Percentiles rank a stretch among this genome's conserved stretches.
phyloP scores from a whole-genome alignment of 208 protist genomes.

The Leishmania tarentolae region DNA sequence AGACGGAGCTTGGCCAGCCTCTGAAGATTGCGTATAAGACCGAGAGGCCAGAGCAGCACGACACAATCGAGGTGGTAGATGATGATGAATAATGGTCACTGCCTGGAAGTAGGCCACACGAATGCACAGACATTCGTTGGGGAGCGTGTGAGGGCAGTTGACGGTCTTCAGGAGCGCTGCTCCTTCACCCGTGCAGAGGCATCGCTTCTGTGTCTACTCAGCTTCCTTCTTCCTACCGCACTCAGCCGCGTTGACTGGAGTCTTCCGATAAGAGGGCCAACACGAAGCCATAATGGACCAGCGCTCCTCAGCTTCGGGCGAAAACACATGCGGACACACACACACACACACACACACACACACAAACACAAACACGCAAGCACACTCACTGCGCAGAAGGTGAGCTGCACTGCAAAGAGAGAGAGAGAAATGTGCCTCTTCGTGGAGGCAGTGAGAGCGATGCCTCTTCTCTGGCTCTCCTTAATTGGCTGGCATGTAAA shows the following conservation, averaged over 20 bases:
- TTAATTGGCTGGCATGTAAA: neutral
- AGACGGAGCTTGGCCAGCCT: constrained; percentile 26
- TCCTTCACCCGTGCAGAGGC: neutral
- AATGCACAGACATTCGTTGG: neutral
- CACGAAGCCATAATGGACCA: neutral
- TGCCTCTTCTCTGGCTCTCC: neutral
- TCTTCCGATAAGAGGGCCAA: neutral
- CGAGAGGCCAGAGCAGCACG: neutral
- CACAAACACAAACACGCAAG: too few species aligned
- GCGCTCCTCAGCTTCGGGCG: neutral
- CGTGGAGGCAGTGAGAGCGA: neutral
- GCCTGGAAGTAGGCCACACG: neutral
- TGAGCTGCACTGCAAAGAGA: neutral
- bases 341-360: too few species aligned
- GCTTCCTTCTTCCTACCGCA: neutral
- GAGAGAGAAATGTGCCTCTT: neutral
- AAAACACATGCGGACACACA: neutral
- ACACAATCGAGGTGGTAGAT: constrained; percentile 23
- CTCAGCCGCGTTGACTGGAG: neutral
- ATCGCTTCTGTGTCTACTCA: neutral
- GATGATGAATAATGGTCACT: constrained; percentile 12
- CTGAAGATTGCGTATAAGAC: constrained; percentile 17
- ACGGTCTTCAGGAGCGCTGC: neutral
- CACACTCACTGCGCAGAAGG: neutral
- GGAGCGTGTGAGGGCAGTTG: neutral